Percentiles rank a stretch among this genome's conserved stretches.
Evolutionary conservation across 306 rosid genomes (phyloP).

Genomic region (Potentilla sterilis): DNA sequence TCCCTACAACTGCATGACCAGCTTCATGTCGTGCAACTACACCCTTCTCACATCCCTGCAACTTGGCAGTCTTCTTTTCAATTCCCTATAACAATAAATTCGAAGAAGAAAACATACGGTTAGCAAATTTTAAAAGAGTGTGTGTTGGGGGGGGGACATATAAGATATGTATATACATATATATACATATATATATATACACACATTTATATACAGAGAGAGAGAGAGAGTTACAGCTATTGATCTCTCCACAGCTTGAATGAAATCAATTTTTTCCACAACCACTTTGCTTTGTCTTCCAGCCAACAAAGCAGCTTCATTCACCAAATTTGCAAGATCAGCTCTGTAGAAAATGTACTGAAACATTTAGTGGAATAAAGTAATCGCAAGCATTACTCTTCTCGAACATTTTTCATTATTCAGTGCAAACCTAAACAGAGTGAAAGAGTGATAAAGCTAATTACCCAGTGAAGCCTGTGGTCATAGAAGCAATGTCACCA

Average conservation of each 20-base stretch:
- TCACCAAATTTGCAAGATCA: constrained; percentile 95
- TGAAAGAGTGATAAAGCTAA: constrained; percentile 13
- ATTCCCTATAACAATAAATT: constrained; percentile 68
- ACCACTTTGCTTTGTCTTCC: constrained; percentile 82
- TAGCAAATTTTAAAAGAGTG: neutral
- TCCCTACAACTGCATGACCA: constrained; percentile 98
- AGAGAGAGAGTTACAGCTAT: constrained; percentile 69
- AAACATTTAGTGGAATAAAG: neutral
- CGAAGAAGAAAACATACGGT: neutral
- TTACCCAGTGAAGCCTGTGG: constrained; percentile 99
- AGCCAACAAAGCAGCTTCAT: constrained; percentile 93
- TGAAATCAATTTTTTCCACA: constrained; percentile 81
- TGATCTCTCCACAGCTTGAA: constrained; percentile 92
- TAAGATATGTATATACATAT: neutral
- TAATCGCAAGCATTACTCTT: constrained; percentile 1
- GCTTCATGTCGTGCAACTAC: constrained; percentile 99
- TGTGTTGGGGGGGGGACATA: neutral
- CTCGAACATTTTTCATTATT: neutral
- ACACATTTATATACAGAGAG: neutral
- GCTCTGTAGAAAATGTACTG: constrained; percentile 52
- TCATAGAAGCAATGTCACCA: constrained; percentile 81
- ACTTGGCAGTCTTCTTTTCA: constrained; percentile 91
- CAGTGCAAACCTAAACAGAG: neutral
- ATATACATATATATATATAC: no score
- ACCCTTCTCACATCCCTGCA: constrained; percentile 88